A percentile compares a stretch with the other conserved stretches of the same genome.
These are phyloP conservation scores for Ceratonia siliqua DNA, from an alignment of 306 rosid species.

Conservation along the genomic window DNA sequence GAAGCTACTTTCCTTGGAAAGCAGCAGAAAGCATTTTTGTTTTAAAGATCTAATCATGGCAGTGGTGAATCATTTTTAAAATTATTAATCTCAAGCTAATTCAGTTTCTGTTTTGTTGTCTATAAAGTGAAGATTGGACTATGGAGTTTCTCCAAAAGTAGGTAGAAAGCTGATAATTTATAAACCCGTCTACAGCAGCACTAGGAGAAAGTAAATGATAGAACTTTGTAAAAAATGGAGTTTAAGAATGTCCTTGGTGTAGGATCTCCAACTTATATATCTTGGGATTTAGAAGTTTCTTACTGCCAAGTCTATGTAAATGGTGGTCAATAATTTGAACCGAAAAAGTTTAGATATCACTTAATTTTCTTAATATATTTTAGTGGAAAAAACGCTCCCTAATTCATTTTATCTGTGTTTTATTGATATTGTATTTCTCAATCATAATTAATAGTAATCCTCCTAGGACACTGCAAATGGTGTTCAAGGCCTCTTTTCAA, in stretches of 20 bases:
- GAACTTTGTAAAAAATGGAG: conserved; percentile 28
- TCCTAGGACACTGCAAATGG: no score
- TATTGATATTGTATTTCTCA: not conserved
- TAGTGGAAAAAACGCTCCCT: conserved; percentile 3
- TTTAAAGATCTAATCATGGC: not conserved
- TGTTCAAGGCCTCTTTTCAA: no score
- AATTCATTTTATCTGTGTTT: not conserved
- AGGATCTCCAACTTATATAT: not conserved
- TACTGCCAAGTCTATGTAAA: not conserved
- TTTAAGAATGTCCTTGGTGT: not conserved
- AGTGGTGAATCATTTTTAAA: no score
- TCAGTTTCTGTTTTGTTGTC: no score
- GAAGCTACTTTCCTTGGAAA: not conserved
- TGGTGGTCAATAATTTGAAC: not conserved
- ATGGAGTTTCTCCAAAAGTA: conserved; percentile 13
- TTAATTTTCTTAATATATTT: conserved; percentile 7
- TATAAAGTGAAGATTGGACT: no score
- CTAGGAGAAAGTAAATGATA: not conserved
- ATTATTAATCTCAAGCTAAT: no score
- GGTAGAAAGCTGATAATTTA: not conserved
- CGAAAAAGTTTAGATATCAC: not conserved
- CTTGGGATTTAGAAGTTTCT: not conserved
- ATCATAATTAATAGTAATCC: no score
- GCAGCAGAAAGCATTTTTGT: not conserved
- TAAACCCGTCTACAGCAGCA: not conserved